phyloP scores from a whole-genome alignment of 345 rosid species.

The Raphanus sativus region DNA sequence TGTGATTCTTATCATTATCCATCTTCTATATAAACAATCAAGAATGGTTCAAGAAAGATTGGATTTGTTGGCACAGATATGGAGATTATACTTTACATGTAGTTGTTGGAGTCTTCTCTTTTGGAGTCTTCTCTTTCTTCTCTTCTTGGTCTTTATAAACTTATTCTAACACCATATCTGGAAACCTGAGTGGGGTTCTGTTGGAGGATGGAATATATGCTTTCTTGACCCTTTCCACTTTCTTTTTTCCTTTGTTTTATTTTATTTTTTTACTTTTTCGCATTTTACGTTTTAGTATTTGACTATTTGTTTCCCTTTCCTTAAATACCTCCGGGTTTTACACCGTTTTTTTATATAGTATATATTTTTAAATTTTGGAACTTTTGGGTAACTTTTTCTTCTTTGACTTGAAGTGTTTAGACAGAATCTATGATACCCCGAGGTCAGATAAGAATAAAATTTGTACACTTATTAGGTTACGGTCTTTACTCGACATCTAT shows the following conservation, averaged over 20 bases:
- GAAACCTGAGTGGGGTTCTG: slow-evolving; percentile 9
- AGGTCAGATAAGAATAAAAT: background rate
- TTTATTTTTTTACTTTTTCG: background rate
- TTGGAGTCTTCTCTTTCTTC: background rate
- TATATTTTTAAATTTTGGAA: background rate
- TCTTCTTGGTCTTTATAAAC: background rate
- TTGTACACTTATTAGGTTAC: background rate
- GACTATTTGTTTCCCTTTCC: background rate
- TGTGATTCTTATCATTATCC: background rate
- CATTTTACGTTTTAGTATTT: background rate
- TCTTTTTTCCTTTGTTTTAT: background rate
- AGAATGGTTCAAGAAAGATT: slow-evolving; percentile 4
- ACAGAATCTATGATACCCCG: slow-evolving; percentile 6
- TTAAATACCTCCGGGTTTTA: slow-evolving; percentile 1
- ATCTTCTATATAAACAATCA: background rate
- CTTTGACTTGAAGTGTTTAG: slow-evolving; percentile 15
- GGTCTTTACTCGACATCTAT: background rate
- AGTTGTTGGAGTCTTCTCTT: slow-evolving; percentile 5
- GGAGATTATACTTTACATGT: background rate
- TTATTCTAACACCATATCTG: slow-evolving; percentile 5
- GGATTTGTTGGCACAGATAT: background rate
- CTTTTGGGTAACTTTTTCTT: slow-evolving; percentile 9
- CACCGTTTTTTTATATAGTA: background rate
- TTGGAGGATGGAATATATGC: slow-evolving; percentile 1
- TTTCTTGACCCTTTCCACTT: background rate